These are phyloP conservation scores for Oryza glaberrima DNA, from an alignment of 176 grass and related monocot species.

Conservation along the genomic window DNA sequence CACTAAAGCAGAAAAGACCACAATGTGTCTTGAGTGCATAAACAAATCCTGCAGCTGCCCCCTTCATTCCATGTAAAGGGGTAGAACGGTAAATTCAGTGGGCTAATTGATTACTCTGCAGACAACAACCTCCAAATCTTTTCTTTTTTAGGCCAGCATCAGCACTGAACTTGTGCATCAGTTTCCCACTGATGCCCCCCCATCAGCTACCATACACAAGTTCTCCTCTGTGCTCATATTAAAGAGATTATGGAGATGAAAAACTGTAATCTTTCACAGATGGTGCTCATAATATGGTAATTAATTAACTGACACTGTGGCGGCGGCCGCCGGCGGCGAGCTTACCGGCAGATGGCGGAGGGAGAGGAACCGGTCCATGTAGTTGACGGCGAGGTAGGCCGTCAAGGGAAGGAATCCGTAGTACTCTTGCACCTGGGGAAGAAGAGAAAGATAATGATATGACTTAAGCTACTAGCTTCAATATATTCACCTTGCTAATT, in stretches of 20 bases:
- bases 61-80: slow-evolving; percentile 39
- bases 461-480: too few relatives aligned
- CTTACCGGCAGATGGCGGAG: slow-evolving; percentile 70
- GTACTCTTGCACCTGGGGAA: slow-evolving; percentile 67
- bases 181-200: slow-evolving; percentile 34
- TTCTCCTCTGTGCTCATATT: background rate
- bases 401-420: slow-evolving; percentile 83
- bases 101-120: slow-evolving; percentile 31
- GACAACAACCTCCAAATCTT: slow-evolving; percentile 48
- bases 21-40: slow-evolving; percentile 63
- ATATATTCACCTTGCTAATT: background rate
- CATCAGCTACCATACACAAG: slow-evolving; percentile 21
- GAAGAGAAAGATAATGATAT: background rate
- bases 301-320: background rate
- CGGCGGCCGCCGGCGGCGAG: background rate
- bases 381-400: slow-evolving; percentile 96
- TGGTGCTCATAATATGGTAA: slow-evolving; percentile 8
- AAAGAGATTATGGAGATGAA: slow-evolving; percentile 24
- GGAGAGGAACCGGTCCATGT: slow-evolving; percentile 97
- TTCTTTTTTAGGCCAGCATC: slow-evolving; percentile 51
- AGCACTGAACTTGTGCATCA: slow-evolving; percentile 42
- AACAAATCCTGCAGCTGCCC: slow-evolving; percentile 45
- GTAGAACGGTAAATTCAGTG: slow-evolving; percentile 7
- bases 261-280: slow-evolving; percentile 17
- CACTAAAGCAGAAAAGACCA: slow-evolving; percentile 50